A percentile compares a stretch with the other conserved stretches of the same genome.
Conservation (phyloP, 2,329 filamentous ascomycete genomes). For the Claviceps pazoutovae region DNA sequence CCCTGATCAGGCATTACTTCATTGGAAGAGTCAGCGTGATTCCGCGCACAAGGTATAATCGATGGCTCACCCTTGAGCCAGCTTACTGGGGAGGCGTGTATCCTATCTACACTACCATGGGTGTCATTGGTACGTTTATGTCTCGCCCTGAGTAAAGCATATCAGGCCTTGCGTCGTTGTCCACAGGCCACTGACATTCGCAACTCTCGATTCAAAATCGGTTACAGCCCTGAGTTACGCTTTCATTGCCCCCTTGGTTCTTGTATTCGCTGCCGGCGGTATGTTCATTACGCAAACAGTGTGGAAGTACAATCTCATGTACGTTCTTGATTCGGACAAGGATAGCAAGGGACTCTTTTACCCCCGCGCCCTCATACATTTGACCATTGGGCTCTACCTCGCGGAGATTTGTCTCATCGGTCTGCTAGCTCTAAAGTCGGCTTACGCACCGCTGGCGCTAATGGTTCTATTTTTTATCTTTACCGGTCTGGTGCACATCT, state of each 20-base stretch:
- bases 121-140: constrained; percentile 53
- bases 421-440: constrained; percentile 58
- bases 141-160: background rate
- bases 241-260: constrained; percentile 71
- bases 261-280: constrained; percentile 68
- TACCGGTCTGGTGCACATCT: constrained; percentile 61
- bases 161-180: background rate
- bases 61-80: constrained; percentile 60
- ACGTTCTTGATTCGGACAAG: constrained; percentile 66
- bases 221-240: constrained; percentile 64
- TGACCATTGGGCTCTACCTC: constrained; percentile 73
- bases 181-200: background rate
- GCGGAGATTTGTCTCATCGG: constrained; percentile 73
- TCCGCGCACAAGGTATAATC: constrained; percentile 64
- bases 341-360: constrained; percentile 85
- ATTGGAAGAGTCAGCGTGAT: constrained; percentile 63
- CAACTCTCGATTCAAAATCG: background rate
- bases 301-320: constrained; percentile 83
- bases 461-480: constrained; percentile 68
- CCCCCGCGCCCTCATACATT: constrained; percentile 73
- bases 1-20: constrained; percentile 42
- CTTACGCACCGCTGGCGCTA: constrained; percentile 55
- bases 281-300: constrained; percentile 73
- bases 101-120: constrained; percentile 68
- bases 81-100: constrained; percentile 76